Percentiles rank a stretch among this genome's conserved stretches.
Conservation (phyloP, 208 protist species). For the Trypanosoma melophagium region DNA sequence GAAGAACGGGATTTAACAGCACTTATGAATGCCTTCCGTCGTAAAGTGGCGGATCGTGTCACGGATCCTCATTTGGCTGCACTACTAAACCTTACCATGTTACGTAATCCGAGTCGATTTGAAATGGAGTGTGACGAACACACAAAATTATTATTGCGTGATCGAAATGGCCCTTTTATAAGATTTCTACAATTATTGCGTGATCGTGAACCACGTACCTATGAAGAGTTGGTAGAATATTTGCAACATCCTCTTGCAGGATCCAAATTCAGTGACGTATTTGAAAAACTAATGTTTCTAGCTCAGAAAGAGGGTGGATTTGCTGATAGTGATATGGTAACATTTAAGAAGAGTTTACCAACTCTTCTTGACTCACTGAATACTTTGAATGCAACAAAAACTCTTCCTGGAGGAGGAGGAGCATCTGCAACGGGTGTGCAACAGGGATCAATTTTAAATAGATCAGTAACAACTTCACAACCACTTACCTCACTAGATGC, state of each 20-base stretch:
- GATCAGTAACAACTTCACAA: neutral
- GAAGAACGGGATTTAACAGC: slow-evolving; percentile 71
- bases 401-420: neutral
- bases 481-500: neutral
- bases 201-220: slow-evolving; percentile 47
- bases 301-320: slow-evolving; percentile 47
- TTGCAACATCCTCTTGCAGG: slow-evolving; percentile 46
- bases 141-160: slow-evolving; percentile 51
- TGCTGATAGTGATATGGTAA: slow-evolving; percentile 38
- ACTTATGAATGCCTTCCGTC: slow-evolving; percentile 71
- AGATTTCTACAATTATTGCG: slow-evolving; percentile 67
- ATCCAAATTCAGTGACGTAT: slow-evolving; percentile 27
- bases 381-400: neutral
- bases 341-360: slow-evolving; percentile 64
- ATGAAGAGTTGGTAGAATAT: slow-evolving; percentile 66
- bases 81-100: slow-evolving; percentile 64
- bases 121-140: slow-evolving; percentile 63
- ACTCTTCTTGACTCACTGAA: slow-evolving; percentile 27
- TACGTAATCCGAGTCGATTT: slow-evolving; percentile 71
- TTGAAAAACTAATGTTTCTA: slow-evolving; percentile 52
- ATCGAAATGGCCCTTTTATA: slow-evolving; percentile 67
- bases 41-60: slow-evolving; percentile 59
- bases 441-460: neutral
- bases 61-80: slow-evolving; percentile 61
- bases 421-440: neutral